Conservation (phyloP, 768 basidiomycete genomes). For the Harrya chromipes region DNA sequence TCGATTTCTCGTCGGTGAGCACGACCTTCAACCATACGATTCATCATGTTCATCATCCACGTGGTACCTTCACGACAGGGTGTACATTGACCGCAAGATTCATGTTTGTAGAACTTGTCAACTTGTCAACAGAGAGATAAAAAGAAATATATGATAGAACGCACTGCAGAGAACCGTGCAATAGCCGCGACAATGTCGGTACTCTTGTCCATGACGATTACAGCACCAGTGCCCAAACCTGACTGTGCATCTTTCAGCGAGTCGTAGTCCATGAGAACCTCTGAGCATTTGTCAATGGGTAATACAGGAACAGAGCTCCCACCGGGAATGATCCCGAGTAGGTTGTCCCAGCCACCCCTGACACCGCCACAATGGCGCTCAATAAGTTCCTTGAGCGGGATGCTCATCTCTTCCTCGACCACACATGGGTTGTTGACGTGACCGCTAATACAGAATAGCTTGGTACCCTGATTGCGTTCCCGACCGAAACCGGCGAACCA, state of each 20-base stretch:
- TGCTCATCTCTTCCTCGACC: slow-evolving; percentile 99
- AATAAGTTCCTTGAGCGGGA: slow-evolving; percentile 87
- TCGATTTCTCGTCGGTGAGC: slow-evolving; percentile 94
- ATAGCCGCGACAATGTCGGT: slow-evolving; percentile 95
- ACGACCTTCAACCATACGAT: slow-evolving; percentile 89
- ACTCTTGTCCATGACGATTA: slow-evolving; percentile 98
- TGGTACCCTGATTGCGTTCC: slow-evolving; percentile 93
- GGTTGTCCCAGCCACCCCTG: slow-evolving; percentile 92
- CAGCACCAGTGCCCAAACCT: slow-evolving; percentile 97
- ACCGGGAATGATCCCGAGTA: slow-evolving; percentile 95
- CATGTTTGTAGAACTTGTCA: slow-evolving; percentile 91
- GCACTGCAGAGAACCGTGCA: slow-evolving; percentile 82
- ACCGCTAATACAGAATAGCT: slow-evolving; percentile 93
- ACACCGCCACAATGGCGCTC: slow-evolving; percentile 98
- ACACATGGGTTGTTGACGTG: slow-evolving; percentile 99
- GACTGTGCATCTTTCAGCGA: slow-evolving; percentile 94
- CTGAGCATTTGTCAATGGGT: slow-evolving; percentile 75
- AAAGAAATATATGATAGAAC: slow-evolving; percentile 13
- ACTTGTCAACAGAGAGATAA: slow-evolving; percentile 1
- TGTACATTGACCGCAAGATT: slow-evolving; percentile 96
- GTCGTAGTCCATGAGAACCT: slow-evolving; percentile 98
- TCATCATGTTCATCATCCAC: slow-evolving; percentile 99
- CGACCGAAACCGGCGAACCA: slow-evolving; percentile 96
- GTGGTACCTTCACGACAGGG: slow-evolving; percentile 94
- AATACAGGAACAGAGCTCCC: slow-evolving; percentile 93